phyloP scores from a whole-genome alignment of 2,329 filamentous ascomycete genomes.

The Claviceps spartinae region DNA sequence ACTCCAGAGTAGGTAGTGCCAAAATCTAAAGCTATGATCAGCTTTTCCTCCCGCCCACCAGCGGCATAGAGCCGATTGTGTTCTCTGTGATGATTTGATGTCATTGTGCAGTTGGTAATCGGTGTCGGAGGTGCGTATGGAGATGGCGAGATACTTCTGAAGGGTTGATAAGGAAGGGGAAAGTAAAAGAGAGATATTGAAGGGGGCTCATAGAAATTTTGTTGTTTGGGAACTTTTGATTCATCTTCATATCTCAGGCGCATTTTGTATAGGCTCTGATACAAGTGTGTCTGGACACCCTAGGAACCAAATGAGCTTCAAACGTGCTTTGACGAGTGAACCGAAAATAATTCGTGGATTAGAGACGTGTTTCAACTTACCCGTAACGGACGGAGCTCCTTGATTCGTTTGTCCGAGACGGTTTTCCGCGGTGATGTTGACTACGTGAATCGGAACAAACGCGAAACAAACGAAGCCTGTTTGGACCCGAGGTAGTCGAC shows the following conservation, averaged over 20 bases:
- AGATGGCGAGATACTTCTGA: neutral
- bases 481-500: neutral
- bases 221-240: no score
- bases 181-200: neutral
- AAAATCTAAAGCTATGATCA: no score
- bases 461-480: neutral
- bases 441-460: neutral
- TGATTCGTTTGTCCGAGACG: neutral
- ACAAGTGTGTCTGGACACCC: no score
- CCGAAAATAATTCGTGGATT: neutral
- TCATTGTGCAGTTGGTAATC: neutral
- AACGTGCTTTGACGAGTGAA: no score
- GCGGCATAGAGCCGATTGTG: neutral
- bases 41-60: constrained; percentile 8
- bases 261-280: neutral
- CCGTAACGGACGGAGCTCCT: neutral
- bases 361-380: neutral
- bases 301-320: no score
- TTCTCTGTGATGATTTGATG: neutral
- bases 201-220: neutral
- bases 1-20: no score
- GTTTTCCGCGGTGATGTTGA: neutral
- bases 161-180: neutral
- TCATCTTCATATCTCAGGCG: no score
- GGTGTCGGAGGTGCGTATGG: neutral